Evolutionary conservation across 1,139 yeast genomes (phyloP).

Genomic region (Debaryomycetaceae sp.): DNA sequence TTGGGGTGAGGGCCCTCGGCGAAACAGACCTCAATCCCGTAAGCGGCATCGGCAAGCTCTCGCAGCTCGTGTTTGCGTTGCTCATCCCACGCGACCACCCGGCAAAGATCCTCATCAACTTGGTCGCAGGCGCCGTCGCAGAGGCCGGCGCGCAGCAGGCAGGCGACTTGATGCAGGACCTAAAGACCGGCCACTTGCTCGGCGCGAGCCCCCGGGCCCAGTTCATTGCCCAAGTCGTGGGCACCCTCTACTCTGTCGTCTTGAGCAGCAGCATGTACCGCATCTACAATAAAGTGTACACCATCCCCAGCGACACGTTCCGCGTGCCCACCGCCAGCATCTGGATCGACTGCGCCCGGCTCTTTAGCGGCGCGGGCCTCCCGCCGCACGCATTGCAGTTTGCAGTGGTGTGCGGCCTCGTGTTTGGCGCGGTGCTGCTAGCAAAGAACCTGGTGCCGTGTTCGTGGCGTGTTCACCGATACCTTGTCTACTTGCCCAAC

Average conservation of each 20-base stretch:
- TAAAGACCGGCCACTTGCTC: conserved; percentile 83
- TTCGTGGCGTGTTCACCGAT: conserved; percentile 24
- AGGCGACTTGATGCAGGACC: conserved; percentile 95
- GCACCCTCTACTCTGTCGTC: conserved; percentile 73
- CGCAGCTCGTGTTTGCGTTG: conserved; percentile 79
- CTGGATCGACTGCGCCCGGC: conserved; percentile 92
- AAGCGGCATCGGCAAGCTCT: conserved; percentile 88
- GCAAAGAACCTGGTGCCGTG: conserved; percentile 43
- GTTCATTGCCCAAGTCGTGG: conserved; percentile 79
- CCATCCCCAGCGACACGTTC: conserved; percentile 70
- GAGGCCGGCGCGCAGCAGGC: conserved; percentile 99
- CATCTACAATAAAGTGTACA: conserved; percentile 70
- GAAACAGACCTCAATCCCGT: conserved; percentile 97
- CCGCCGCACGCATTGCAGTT: conserved; percentile 69
- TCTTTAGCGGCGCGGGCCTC: conserved; percentile 83
- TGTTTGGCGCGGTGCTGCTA: conserved; percentile 64
- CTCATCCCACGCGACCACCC: conserved; percentile 70
- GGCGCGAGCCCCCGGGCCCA: conserved; percentile 94
- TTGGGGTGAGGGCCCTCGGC: conserved; percentile 90
- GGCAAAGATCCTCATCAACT: conserved; percentile 70
- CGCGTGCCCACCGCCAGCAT: conserved; percentile 91
- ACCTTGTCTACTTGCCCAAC: conserved; percentile 60
- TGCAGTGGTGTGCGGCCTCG: conserved; percentile 51
- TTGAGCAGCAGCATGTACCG: conserved; percentile 75
- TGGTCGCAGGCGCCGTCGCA: conserved; percentile 93